phyloP scores from a whole-genome alignment of 2,329 filamentous ascomycete genomes.

The Mariannaea elegans region DNA sequence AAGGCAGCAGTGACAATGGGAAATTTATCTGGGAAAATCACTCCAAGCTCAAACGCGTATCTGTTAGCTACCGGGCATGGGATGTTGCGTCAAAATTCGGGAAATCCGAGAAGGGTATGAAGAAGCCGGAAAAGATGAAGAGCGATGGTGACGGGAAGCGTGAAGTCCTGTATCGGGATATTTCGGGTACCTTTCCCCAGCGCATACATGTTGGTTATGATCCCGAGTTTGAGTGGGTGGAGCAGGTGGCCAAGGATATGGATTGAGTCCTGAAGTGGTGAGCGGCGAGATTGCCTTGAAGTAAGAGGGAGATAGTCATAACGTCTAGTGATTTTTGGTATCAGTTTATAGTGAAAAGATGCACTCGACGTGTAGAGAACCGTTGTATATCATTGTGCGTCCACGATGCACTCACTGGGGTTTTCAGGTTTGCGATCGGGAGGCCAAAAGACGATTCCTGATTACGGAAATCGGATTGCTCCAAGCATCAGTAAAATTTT shows the following conservation, averaged over 20 bases:
- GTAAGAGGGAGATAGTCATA: too few relatives aligned
- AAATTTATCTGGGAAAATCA: conserved; percentile 27
- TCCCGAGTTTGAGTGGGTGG: conserved; percentile 12
- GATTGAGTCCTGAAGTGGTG: neutral
- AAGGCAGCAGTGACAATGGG: too few relatives aligned
- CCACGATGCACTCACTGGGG: too few relatives aligned
- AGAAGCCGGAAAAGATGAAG: conserved; percentile 11
- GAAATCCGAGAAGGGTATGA: conserved; percentile 13
- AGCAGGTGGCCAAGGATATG: conserved; percentile 10
- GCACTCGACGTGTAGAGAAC: too few relatives aligned
- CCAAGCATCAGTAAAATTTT: too few relatives aligned
- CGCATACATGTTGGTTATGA: neutral
- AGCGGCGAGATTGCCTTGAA: too few relatives aligned
- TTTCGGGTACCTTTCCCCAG: neutral
- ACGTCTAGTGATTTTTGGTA: too few relatives aligned
- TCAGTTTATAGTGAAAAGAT: too few relatives aligned
- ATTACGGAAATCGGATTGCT: too few relatives aligned
- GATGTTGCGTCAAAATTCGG: conserved; percentile 21
- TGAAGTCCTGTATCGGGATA: conserved; percentile 17
- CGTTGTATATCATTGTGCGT: too few relatives aligned
- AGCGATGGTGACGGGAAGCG: neutral
- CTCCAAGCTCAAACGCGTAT: conserved; percentile 16
- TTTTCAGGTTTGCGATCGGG: too few relatives aligned
- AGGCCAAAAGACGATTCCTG: too few relatives aligned
- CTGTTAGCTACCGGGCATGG: neutral